Evolutionary conservation across 331 rosid species (phyloP), one percentile per base, ranked within the genome.

Genomic region (Pyracantha coccinea): DNA sequence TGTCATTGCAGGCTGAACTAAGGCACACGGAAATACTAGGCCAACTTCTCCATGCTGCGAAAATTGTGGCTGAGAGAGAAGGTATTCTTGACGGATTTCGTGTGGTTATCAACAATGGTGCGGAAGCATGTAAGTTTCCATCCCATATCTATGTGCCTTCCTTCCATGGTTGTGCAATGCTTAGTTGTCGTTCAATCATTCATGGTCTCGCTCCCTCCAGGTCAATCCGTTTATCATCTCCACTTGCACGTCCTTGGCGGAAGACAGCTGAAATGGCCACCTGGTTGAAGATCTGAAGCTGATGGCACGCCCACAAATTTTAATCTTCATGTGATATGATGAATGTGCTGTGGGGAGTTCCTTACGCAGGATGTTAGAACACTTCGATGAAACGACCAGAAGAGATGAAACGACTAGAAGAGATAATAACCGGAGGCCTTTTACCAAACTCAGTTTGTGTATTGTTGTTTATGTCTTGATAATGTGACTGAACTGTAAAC

Each of bases 221-320:
- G 92, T 78, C 97, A 92, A 88, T 90, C 94, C 67, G 97, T 92
- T 52, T 90, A 90, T 80, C 97, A 88, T 87, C 88, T 92, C 71
- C 97, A 92, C 88, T 83, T 92, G 91, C 97, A 92, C 79, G 91
- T 92, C 66, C 78, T 88, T 6, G 97, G 96, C 69, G 97, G 97
- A 79, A 92, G 97, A 81, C 88, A 85, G 77, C 76, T 90, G 93
- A 90, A 79, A 62, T 92, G 97, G 96, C 96, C 96, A 32, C 92
- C 97, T 44, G 96, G 97, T 61, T 92, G 73, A 92, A 76, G 69
- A 44, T 77, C 77, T 63, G 33, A 80, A 70, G 53, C 41, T 35
- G 9, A 20, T 72, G 54, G 66, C 14, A 41, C 47, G 11, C 47
- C 44, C 47, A 41, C 47, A 41, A 41, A 41, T 10, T 41, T 41